Evolutionary conservation across 257 asterid genomes (phyloP), one percentile per base, ranked within the genome.

Genomic region (Nemophila menziesii): DNA sequence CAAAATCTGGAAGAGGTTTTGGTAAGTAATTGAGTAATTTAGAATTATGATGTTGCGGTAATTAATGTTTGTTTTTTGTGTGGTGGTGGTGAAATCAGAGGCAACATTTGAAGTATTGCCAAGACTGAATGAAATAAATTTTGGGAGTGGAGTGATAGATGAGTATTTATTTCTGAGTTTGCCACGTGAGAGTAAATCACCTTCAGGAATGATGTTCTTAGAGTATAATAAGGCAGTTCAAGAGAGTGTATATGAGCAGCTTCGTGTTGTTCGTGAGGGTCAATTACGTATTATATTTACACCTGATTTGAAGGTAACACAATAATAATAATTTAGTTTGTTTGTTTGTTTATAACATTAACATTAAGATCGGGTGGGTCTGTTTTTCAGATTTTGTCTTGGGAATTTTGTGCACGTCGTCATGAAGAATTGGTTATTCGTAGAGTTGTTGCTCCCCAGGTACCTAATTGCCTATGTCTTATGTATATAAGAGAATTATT

Each of bases 41-140:
- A n/a, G n/a, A n/a, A n/a, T n/a, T n/a, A n/a, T n/a, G n/a, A n/a
- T n/a, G n/a, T n/a, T n/a, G n/a, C n/a, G n/a, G n/a, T n/a, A n/a
- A n/a, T n/a, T n/a, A n/a, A 5, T 1, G 9, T 29, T 29, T 29
- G 36, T 7, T 29, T 29, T 5, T 29, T 29, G 33, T 24, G 33
- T 56, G 14, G 7, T 11, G 65, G 44, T 51, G 51, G 27, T 44
- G 46, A 53, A 16, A 46, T 49, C 93, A 90, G 99, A 85, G 73
- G 99, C 99, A 52, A 90, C 96, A 49, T 82, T 67, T 58, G 99
- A 90, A 74, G 96, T 85, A 56, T 93, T 90, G 43, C 96, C 96
- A 5, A 77, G 99, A 65, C 99, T 90, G n/a, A 81, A 79, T 57
- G 96, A 90, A 68, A 90, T 90, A 64, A 85, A 90, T 64, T 90